phyloP scores from a whole-genome alignment of 2,329 filamentous ascomycete genomes.

The Cryphonectria radicalis region DNA sequence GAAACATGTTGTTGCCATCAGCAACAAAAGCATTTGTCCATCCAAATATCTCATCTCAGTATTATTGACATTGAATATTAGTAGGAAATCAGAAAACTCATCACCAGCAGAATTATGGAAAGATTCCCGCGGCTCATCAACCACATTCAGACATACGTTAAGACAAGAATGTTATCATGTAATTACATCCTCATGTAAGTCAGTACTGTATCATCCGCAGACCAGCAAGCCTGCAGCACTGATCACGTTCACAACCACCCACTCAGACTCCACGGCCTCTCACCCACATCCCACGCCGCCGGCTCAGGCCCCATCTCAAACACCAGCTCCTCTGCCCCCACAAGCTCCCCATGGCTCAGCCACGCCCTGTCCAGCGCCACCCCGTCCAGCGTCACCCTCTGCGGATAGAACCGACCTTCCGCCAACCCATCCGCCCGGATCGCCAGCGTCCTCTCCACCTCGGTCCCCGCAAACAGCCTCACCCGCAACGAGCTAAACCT shows the following conservation, averaged over 20 bases:
- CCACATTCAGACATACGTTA: too few relatives aligned
- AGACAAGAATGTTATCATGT: too few relatives aligned
- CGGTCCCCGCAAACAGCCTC: constrained; percentile 16
- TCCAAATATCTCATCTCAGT: too few relatives aligned
- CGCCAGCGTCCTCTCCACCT: constrained; percentile 9
- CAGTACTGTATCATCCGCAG: too few relatives aligned
- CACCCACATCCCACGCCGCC: constrained; percentile 20
- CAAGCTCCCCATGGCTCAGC: constrained; percentile 20
- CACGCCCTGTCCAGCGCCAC: constrained; percentile 17
- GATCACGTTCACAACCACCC: constrained; percentile 12
- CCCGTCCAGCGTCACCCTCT: constrained; percentile 15
- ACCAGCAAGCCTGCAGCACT: background rate
- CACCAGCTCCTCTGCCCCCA: constrained; percentile 11
- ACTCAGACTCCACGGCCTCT: constrained; percentile 24
- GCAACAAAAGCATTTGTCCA: too few relatives aligned
- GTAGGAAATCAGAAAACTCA: background rate
- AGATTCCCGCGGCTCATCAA: too few relatives aligned
- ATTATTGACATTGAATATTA: background rate
- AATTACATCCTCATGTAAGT: too few relatives aligned
- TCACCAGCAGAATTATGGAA: too few relatives aligned
- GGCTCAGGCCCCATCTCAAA: constrained; percentile 20
- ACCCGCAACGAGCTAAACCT: constrained; percentile 41
- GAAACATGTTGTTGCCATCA: too few relatives aligned
- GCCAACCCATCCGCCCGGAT: constrained; percentile 18
- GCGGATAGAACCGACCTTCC: constrained; percentile 13